A percentile compares a stretch with the other conserved stretches of the same genome.
Evolutionary conservation across 73 alveolate genomes (phyloP).

Genomic region (Paramecium sonneborni): DNA sequence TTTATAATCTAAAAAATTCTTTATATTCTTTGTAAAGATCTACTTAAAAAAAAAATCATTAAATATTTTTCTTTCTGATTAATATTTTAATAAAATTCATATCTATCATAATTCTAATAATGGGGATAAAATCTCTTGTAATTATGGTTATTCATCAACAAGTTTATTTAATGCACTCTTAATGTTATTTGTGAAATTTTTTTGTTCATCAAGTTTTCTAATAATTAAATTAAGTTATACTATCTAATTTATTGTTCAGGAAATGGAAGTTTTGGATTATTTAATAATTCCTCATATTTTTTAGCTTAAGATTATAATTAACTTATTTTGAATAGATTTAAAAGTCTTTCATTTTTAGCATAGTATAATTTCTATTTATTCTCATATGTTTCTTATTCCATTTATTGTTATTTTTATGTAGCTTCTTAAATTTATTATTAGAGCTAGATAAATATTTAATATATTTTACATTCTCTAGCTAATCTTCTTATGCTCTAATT

Average conservation of each 20-base stretch:
- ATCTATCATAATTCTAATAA: constrained; percentile 45
- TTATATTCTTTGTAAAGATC: too few relatives aligned
- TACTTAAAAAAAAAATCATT: constrained; percentile 70
- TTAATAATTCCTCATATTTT: constrained; percentile 54
- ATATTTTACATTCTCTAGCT: constrained; percentile 55
- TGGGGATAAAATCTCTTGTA: constrained; percentile 62
- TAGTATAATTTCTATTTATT: not conserved
- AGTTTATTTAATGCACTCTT: constrained; percentile 70
- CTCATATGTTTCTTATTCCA: constrained; percentile 54
- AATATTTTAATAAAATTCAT: not conserved
- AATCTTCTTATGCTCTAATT: constrained; percentile 68
- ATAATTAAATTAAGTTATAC: not conserved
- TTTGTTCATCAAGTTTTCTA: constrained; percentile 57
- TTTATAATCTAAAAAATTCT: too few relatives aligned
- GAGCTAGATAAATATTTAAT: not conserved
- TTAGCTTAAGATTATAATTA: constrained; percentile 52
- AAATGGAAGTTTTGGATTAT: constrained; percentile 34
- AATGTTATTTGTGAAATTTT: constrained; percentile 59
- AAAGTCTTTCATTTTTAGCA: constrained; percentile 1
- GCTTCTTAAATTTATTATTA: constrained; percentile 49
- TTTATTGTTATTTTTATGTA: constrained; percentile 20
- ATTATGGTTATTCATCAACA: constrained; percentile 74
- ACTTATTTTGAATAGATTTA: constrained; percentile 58
- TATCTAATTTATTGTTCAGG: constrained; percentile 56
- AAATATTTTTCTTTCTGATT: not conserved